Evolutionary conservation across 768 basidiomycete genomes (phyloP), one percentile per base, ranked within the genome.

Genomic region (Russula compacta): DNA sequence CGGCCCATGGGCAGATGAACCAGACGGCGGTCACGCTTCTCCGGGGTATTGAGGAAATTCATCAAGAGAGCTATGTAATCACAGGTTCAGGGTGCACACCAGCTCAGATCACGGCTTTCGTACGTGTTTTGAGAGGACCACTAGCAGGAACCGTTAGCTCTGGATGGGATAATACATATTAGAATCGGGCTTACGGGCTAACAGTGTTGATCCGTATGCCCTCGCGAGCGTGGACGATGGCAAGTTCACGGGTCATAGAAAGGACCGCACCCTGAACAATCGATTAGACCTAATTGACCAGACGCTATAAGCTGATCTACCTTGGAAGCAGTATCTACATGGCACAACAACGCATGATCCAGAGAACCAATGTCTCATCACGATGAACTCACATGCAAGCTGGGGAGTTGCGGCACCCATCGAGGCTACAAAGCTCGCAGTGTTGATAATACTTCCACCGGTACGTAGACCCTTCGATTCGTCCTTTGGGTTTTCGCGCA

Each of bases 331-430:
- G 95, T 98, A 73, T 97, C 92, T 95, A 67, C 2, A 48, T 51
- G 42, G 67, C 7, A 56, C 51, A 19, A n/a, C 38, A 12, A 58
- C 42, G 38, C 21, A 50, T 33, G 35, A 9, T 59, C 47, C 24
- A 53, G 4, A 21, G 33, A 38, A 49, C 33, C 4, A 6, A 35
- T 21, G 35, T 35, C 35, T 7, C 4, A 21, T 47, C 21, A 49
- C 14, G 24, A 17, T 55, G 52, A n/a, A 80, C 86, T 69, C 64
- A 94, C 93, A 99, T 56, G 97, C 97, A n/a, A 99, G 76, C 71
- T 99, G 97, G 56, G 97, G 95, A 2, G 97, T 98, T 10, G 97
- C 97, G 56, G 97, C 97, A 40, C 97, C 97, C 79, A 95, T 76
- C 62, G 93, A 74, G 14, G 95, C 95, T 19, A 99, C 97, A 71